Evolutionary conservation across 2,329 filamentous ascomycete species (phyloP).

Genomic region (Cytospora piceicola): DNA sequence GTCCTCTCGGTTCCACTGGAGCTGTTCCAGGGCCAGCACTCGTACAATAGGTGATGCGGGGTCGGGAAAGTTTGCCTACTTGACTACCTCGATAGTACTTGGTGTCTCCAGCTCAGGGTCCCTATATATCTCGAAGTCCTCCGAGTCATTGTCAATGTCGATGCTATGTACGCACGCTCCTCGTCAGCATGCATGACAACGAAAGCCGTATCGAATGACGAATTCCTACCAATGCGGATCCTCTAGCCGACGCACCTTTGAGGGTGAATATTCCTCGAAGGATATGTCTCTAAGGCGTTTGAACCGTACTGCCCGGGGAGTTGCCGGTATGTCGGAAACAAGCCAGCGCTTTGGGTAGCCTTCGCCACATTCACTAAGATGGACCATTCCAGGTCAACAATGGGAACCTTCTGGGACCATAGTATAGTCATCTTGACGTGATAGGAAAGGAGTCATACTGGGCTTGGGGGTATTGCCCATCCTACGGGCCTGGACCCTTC

Average conservation of each 20-base stretch:
- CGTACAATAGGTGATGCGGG: background rate
- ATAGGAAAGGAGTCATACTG: background rate
- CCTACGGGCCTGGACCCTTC: background rate
- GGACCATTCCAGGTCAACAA: background rate
- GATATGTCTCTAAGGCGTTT: conserved; percentile 15
- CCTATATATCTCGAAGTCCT: background rate
- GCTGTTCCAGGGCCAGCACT: conserved; percentile 2
- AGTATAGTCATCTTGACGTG: background rate
- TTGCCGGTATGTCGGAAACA: background rate
- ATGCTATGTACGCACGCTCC: background rate
- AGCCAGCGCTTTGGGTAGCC: background rate
- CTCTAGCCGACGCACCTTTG: background rate
- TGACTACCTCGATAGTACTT: conserved; percentile 18
- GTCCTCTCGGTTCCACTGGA: background rate
- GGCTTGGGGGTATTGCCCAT: background rate
- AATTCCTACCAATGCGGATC: background rate
- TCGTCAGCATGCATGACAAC: background rate
- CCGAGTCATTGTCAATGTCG: background rate
- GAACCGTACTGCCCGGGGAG: background rate
- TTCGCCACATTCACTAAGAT: background rate
- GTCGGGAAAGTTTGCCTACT: background rate
- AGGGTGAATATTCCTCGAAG: background rate
- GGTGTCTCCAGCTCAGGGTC: conserved; percentile 7
- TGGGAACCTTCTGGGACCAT: background rate
- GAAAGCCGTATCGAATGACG: background rate